A percentile compares a stretch with the other conserved stretches of the same genome.
Evolutionary conservation across 345 rosid genomes (phyloP).

Genomic region (Syzygium grande): DNA sequence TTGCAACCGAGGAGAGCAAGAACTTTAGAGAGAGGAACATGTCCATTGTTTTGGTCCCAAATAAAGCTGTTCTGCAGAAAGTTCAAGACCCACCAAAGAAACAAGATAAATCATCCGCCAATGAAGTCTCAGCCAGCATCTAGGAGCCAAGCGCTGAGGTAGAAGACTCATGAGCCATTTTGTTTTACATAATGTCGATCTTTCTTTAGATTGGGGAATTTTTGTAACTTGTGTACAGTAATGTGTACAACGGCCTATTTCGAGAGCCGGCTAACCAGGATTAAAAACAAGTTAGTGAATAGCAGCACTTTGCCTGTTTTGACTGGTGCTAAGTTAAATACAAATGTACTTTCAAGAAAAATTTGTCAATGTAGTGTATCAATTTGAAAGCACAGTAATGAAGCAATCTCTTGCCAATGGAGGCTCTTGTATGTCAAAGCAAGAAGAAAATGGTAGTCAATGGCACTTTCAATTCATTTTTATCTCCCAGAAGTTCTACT

Average conservation of each 20-base stretch:
- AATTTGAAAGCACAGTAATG: neutral
- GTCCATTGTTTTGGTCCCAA: conserved; percentile 74
- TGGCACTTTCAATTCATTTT: neutral
- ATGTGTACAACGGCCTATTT: neutral
- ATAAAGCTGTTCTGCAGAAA: conserved; percentile 60
- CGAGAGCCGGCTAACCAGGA: neutral
- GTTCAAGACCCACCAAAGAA: conserved; percentile 68
- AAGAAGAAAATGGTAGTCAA: neutral
- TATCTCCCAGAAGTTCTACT: neutral
- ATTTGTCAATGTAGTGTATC: neutral
- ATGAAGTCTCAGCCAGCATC: conserved; percentile 56
- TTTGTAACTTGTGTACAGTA: neutral
- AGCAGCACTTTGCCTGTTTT: neutral
- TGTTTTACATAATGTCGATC: neutral
- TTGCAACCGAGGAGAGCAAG: conserved; percentile 83
- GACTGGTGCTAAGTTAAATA: neutral
- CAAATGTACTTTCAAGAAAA: neutral
- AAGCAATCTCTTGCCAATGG: neutral
- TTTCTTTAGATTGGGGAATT: neutral
- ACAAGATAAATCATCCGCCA: conserved; percentile 35
- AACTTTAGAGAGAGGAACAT: conserved; percentile 67
- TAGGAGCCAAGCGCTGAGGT: conserved; percentile 4
- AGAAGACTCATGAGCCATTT: neutral
- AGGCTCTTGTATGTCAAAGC: neutral
- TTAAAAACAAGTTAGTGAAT: neutral